A percentile compares a stretch with the other conserved stretches of the same genome.
These are phyloP conservation scores for Penicillium hordei DNA, from an alignment of 2,329 filamentous ascomycete species.

Conservation along the genomic window DNA sequence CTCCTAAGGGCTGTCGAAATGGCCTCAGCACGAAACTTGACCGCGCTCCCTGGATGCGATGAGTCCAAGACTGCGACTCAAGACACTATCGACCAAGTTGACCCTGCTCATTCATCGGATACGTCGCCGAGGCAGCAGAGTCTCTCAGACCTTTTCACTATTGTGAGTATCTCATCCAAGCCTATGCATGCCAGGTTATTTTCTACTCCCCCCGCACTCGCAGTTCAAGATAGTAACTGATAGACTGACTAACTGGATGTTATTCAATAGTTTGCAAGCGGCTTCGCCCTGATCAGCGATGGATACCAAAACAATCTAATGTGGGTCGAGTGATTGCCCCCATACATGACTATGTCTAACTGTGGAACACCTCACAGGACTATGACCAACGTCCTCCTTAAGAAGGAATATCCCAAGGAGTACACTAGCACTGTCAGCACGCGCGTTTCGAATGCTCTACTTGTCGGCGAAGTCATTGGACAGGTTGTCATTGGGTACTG, in stretches of 20 bases:
- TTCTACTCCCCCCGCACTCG: neutral
- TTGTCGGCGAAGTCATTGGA: slow-evolving; percentile 31
- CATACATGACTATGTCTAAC: neutral
- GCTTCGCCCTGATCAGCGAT: slow-evolving; percentile 33
- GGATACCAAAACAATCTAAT: slow-evolving; percentile 35
- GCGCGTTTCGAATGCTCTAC: slow-evolving; percentile 31
- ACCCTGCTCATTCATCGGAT: slow-evolving; percentile 4
- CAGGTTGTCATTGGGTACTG: slow-evolving; percentile 29
- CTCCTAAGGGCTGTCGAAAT: neutral
- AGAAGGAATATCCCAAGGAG: slow-evolving; percentile 27
- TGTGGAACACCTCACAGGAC: slow-evolving; percentile 18
- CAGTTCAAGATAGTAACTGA: neutral
- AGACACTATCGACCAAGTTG: neutral
- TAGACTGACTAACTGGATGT: neutral
- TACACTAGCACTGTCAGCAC: slow-evolving; percentile 30
- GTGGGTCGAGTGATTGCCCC: slow-evolving; percentile 15
- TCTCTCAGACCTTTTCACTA: slow-evolving; percentile 31
- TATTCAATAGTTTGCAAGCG: slow-evolving; percentile 26
- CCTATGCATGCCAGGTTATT: neutral
- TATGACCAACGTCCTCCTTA: slow-evolving; percentile 32
- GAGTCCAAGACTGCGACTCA: neutral
- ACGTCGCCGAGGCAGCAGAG: slow-evolving; percentile 26
- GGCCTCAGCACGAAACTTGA: neutral
- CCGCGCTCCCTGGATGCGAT: neutral
- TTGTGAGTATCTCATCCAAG: slow-evolving; percentile 17